phyloP scores from a whole-genome alignment of 352 stramenopile genomes.

The Phytopythium litorale region DNA sequence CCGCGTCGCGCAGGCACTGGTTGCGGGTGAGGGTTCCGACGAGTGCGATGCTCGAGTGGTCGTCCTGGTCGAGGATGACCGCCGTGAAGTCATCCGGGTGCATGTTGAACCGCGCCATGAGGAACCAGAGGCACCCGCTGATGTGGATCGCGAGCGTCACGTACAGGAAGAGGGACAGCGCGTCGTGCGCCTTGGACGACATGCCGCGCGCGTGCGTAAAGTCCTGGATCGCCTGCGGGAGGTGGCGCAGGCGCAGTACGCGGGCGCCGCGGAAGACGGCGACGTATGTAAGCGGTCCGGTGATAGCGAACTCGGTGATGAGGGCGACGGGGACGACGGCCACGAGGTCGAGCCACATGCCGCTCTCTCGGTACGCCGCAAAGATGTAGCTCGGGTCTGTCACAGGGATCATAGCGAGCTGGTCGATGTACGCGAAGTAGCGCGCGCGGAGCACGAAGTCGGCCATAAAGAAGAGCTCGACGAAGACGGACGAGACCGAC shows the following conservation, averaged over 20 bases:
- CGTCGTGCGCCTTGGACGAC: slow-evolving; percentile 57
- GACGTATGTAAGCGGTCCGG: slow-evolving; percentile 32
- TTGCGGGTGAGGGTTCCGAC: slow-evolving; percentile 24
- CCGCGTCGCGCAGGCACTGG: slow-evolving; percentile 41
- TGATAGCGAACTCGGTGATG: slow-evolving; percentile 42
- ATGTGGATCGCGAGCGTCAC: slow-evolving; percentile 64
- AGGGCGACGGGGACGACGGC: slow-evolving; percentile 54
- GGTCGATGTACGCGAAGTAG: slow-evolving; percentile 68
- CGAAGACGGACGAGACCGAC: slow-evolving; percentile 42
- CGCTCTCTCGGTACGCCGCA: slow-evolving; percentile 47
- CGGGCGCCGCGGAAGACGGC: slow-evolving; percentile 43
- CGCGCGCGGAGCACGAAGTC: slow-evolving; percentile 51
- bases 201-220: slow-evolving; percentile 44
- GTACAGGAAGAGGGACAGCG: slow-evolving; percentile 54
- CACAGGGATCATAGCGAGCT: slow-evolving; percentile 57
- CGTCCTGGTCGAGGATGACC: background rate
- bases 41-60: background rate
- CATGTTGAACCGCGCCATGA: slow-evolving; percentile 63
- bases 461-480: slow-evolving; percentile 50
- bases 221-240: slow-evolving; percentile 49
- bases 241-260: slow-evolving; percentile 45
- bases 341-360: slow-evolving; percentile 49
- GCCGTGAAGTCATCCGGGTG: slow-evolving; percentile 20
- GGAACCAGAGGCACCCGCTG: slow-evolving; percentile 68
- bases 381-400: slow-evolving; percentile 67